phyloP scores from a whole-genome alignment of 768 basidiomycete species.

The Exsudoporus frostii region DNA sequence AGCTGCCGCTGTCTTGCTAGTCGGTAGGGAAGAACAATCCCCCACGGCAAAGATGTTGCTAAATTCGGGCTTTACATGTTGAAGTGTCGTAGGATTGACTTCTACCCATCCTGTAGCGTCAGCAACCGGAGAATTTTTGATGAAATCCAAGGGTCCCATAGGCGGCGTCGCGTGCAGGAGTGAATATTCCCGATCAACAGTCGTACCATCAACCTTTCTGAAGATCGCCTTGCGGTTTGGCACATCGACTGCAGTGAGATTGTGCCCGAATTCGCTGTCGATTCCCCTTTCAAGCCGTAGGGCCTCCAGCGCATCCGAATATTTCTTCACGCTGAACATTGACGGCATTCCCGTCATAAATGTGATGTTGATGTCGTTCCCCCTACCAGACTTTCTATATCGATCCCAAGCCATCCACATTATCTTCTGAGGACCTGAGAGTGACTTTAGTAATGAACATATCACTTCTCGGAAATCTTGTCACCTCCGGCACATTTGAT shows the following conservation, averaged over 20 bases:
- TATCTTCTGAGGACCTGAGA: constrained; percentile 78
- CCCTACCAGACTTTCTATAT: constrained; percentile 58
- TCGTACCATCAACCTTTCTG: constrained; percentile 69
- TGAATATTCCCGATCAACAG: constrained; percentile 72
- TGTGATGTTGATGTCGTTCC: constrained; percentile 57
- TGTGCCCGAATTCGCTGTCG: constrained; percentile 77
- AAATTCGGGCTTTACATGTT: constrained; percentile 77
- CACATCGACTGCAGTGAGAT: constrained; percentile 73
- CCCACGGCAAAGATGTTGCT: constrained; percentile 86
- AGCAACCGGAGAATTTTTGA: constrained; percentile 74
- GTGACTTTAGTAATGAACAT: constrained; percentile 2
- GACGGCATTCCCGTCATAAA: constrained; percentile 91
- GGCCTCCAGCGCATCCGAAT: constrained; percentile 79
- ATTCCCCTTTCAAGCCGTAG: constrained; percentile 78
- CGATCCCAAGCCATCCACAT: constrained; percentile 98
- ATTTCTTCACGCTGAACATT: constrained; percentile 98
- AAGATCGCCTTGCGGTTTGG: constrained; percentile 80
- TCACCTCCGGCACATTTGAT: constrained; percentile 92
- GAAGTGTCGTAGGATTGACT: constrained; percentile 76
- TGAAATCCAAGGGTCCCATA: constrained; percentile 81
- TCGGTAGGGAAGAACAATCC: constrained; percentile 90
- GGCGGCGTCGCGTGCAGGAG: constrained; percentile 86
- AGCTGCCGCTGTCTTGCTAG: constrained; percentile 94
- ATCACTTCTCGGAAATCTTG: background rate
- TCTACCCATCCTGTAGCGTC: constrained; percentile 89